These are phyloP conservation scores for Solanum lycopersicoides DNA, from an alignment of 257 asterid genomes.

Conservation along the genomic window DNA sequence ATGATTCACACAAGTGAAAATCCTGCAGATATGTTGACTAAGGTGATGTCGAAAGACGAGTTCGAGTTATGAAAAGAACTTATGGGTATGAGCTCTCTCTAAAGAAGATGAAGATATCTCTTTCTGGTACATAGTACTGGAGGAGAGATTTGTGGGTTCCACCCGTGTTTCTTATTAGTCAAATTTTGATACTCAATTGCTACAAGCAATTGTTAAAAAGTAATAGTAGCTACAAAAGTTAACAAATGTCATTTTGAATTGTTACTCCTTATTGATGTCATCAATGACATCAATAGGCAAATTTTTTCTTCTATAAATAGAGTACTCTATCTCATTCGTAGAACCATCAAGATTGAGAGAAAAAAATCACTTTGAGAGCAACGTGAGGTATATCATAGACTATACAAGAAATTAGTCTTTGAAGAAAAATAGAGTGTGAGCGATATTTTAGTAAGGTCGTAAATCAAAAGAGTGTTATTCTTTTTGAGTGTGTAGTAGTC, in stretches of 20 bases:
- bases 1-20: background rate
- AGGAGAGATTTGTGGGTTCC: background rate
- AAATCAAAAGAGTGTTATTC: too few relatives aligned
- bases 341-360: background rate
- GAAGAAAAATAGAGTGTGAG: background rate
- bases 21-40: background rate
- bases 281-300: background rate
- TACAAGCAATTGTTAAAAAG: too few relatives aligned
- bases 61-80: too few relatives aligned
- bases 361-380: background rate
- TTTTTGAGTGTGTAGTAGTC: background rate
- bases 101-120: background rate
- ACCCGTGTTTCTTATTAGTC: background rate
- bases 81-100: background rate
- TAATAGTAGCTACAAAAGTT: too few relatives aligned
- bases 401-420: too few relatives aligned
- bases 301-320: too few relatives aligned
- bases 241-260: background rate
- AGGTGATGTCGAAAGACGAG: background rate
- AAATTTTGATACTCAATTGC: too few relatives aligned
- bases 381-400: background rate
- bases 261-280: background rate
- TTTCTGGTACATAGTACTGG: background rate
- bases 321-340: too few relatives aligned
- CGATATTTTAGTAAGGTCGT: too few relatives aligned